Evolutionary conservation across 2,329 filamentous ascomycete species (phyloP).

Genomic region (Helotiales sp.): DNA sequence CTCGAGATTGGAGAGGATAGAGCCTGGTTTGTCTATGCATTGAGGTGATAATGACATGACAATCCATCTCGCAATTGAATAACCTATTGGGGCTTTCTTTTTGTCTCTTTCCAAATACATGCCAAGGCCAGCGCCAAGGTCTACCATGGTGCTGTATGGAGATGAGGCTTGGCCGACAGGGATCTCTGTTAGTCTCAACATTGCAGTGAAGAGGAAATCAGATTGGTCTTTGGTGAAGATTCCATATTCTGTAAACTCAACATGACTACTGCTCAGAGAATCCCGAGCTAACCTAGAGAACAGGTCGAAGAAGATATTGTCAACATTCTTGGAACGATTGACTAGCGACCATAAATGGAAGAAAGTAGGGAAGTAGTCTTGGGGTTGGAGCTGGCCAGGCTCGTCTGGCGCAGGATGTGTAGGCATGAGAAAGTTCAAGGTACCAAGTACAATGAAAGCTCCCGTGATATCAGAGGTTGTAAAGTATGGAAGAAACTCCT

Average conservation of each 20-base stretch:
- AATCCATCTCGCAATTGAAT: slow-evolving; percentile 91
- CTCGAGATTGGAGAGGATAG: slow-evolving; percentile 81
- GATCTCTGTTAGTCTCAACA: slow-evolving; percentile 87
- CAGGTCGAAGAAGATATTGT: slow-evolving; percentile 85
- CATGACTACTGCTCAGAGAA: slow-evolving; percentile 70
- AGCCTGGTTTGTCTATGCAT: slow-evolving; percentile 74
- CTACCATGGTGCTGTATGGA: slow-evolving; percentile 78
- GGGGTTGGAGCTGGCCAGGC: slow-evolving; percentile 75
- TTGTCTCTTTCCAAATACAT: slow-evolving; percentile 88
- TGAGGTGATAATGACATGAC: slow-evolving; percentile 88
- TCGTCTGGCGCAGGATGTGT: slow-evolving; percentile 75
- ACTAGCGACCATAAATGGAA: slow-evolving; percentile 97
- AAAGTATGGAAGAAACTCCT: slow-evolving; percentile 83
- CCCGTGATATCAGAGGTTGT: slow-evolving; percentile 90
- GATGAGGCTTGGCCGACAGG: slow-evolving; percentile 95
- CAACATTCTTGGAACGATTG: slow-evolving; percentile 83
- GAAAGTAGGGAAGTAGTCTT: slow-evolving; percentile 86
- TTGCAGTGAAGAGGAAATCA: slow-evolving; percentile 86
- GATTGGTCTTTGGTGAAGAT: slow-evolving; percentile 93
- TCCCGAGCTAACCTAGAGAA: slow-evolving; percentile 86
- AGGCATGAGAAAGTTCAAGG: slow-evolving; percentile 85
- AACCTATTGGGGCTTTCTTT: slow-evolving; percentile 87
- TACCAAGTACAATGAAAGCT: slow-evolving; percentile 87
- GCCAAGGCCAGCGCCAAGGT: slow-evolving; percentile 79
- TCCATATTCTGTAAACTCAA: slow-evolving; percentile 82